phyloP scores from a whole-genome alignment of 768 basidiomycete genomes.

The Termitomyces sp. region DNA sequence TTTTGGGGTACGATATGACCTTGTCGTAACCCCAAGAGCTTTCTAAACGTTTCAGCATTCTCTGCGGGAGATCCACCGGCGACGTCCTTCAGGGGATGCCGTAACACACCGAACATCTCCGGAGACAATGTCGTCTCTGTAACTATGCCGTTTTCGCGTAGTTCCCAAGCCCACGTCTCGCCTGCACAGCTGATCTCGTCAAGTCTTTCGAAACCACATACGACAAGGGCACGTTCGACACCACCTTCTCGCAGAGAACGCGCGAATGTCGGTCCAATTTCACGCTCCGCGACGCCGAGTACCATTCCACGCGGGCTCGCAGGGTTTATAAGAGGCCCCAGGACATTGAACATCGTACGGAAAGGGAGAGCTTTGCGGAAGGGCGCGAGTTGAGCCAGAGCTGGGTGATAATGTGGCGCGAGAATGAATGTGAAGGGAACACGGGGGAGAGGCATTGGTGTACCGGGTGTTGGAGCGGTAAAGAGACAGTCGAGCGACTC shows the following conservation, averaged over 20 bases:
- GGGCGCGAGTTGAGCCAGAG: conserved; percentile 78
- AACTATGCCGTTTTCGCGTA: conserved; percentile 60
- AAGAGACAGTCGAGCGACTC: conserved; percentile 82
- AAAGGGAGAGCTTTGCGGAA: conserved; percentile 85
- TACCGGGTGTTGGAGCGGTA: conserved; percentile 55
- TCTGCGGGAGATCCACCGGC: conserved; percentile 68
- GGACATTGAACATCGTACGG: conserved; percentile 93
- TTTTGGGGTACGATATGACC: conserved; percentile 51
- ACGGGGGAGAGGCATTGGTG: conserved; percentile 55
- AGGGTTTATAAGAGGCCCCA: conserved; percentile 94
- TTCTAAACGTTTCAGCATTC: conserved; percentile 74
- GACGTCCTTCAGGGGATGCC: conserved; percentile 70
- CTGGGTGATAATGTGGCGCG: conserved; percentile 90
- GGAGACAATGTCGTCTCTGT: conserved; percentile 62
- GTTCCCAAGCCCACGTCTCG: conserved; percentile 82
- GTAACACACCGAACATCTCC: conserved; percentile 69
- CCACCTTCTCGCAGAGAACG: conserved; percentile 70
- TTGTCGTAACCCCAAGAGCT: conserved; percentile 49
- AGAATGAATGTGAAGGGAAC: conserved; percentile 91
- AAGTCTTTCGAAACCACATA: conserved; percentile 86
- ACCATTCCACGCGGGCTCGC: conserved; percentile 85
- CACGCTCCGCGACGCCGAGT: conserved; percentile 81
- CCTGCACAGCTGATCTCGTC: conserved; percentile 97
- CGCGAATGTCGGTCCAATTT: conserved; percentile 81
- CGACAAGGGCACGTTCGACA: conserved; percentile 83